A percentile compares a stretch with the other conserved stretches of the same genome.
Evolutionary conservation across 257 asterid species (phyloP).

Genomic region (Salvia rosmarinus): DNA sequence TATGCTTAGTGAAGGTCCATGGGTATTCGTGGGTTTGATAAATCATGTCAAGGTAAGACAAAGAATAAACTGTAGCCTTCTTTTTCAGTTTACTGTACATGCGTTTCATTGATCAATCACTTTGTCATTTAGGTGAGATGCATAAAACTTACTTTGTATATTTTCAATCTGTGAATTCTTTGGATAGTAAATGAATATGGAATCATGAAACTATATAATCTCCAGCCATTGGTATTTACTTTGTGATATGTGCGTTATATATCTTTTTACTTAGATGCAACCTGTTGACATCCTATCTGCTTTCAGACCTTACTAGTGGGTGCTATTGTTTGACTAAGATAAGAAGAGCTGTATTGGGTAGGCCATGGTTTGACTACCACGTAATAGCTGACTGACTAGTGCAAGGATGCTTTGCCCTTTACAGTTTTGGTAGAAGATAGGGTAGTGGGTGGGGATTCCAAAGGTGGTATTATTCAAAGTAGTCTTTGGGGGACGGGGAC

Average conservation of each 20-base stretch:
- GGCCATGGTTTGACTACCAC: background rate
- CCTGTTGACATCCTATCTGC: background rate
- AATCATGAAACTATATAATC: background rate
- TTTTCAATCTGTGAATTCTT: background rate
- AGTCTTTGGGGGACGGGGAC: background rate
- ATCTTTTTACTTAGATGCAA: background rate
- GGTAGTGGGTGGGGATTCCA: background rate
- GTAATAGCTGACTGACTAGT: background rate
- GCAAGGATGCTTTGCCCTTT: background rate
- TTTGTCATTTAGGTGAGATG: constrained; percentile 7
- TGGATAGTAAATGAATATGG: background rate
- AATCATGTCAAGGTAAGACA: constrained; percentile 82
- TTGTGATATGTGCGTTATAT: background rate
- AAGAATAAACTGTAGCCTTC: constrained; percentile 19
- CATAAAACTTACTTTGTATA: constrained; percentile 9
- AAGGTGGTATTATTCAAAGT: background rate
- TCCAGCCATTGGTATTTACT: background rate
- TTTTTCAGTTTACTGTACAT: background rate
- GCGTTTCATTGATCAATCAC: background rate
- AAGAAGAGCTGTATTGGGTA: background rate
- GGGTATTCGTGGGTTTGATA: constrained; percentile 88
- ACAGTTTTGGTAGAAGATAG: background rate
- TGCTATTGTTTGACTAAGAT: background rate
- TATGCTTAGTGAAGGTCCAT: constrained; percentile 94
- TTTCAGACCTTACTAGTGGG: background rate